phyloP scores from a whole-genome alignment of 2,329 filamentous ascomycete genomes.

The Fusarium sp. region DNA sequence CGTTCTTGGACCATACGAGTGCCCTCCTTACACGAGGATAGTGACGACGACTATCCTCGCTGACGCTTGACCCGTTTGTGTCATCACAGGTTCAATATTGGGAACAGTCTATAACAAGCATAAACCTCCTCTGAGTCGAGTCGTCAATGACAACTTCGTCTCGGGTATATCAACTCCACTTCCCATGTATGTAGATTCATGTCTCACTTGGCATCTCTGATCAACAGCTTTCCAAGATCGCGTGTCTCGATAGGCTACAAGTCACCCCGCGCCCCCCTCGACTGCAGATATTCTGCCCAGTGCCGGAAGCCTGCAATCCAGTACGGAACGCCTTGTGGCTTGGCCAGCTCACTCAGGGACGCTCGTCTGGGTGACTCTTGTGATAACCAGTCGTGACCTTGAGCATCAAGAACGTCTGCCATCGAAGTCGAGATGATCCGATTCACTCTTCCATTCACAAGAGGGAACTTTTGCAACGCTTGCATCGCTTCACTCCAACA shows the following conservation, averaged over 20 bases:
- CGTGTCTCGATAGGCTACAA: conserved; percentile 7
- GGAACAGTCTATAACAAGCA: not conserved
- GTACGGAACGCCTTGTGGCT: conserved; percentile 34
- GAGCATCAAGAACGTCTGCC: conserved; percentile 34
- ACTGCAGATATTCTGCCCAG: conserved; percentile 35
- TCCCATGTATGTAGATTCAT: not conserved
- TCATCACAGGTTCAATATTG: not conserved
- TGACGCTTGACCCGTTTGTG: not conserved
- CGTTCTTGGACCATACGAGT: conserved; percentile 23
- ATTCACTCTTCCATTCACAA: conserved; percentile 34
- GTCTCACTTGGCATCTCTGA: not conserved
- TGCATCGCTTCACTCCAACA: conserved; percentile 38
- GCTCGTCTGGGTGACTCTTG: conserved; percentile 34
- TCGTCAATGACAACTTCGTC: conserved; percentile 6
- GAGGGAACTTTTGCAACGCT: conserved; percentile 33
- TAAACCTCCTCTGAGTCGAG: not conserved
- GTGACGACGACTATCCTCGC: not conserved
- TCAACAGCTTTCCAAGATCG: not conserved
- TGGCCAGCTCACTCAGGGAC: conserved; percentile 33
- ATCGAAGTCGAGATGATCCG: conserved; percentile 35
- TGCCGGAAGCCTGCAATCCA: conserved; percentile 39
- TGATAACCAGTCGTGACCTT: conserved; percentile 37
- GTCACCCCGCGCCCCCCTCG: conserved; percentile 8
- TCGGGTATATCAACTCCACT: conserved; percentile 32
- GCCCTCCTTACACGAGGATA: not conserved